A percentile compares a stretch with the other conserved stretches of the same genome.
Evolutionary conservation across 2,329 filamentous ascomycete genomes (phyloP).

Genomic region (Cadophora luteo-olivacea): DNA sequence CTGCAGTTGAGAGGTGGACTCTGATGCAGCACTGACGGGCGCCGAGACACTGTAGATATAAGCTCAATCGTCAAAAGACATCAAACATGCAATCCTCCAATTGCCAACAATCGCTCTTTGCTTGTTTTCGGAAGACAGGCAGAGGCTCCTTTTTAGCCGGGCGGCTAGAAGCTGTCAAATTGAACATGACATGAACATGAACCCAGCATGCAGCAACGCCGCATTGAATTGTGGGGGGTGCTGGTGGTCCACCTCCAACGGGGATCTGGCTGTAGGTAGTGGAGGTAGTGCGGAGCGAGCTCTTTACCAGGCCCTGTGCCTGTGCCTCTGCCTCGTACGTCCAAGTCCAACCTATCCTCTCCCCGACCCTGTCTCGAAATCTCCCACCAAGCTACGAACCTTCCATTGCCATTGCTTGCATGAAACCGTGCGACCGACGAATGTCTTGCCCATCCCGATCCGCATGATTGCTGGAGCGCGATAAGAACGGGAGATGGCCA

Average conservation of each 20-base stretch:
- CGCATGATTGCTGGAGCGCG: conserved; percentile 31
- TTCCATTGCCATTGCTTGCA: conserved; percentile 25
- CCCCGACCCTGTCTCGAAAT: not conserved
- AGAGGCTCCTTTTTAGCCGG: conserved; percentile 14
- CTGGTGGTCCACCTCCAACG: conserved; percentile 20
- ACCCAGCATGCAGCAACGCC: conserved; percentile 1
- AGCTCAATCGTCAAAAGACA: not conserved
- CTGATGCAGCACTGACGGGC: not conserved
- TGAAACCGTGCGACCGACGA: conserved; percentile 22
- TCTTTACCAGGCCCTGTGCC: conserved; percentile 1
- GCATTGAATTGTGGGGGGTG: conserved; percentile 18
- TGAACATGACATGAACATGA: not conserved
- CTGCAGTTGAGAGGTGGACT: not conserved
- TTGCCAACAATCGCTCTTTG: not conserved
- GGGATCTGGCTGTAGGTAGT: conserved; percentile 1
- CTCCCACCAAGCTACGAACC: conserved; percentile 11
- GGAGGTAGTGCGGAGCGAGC: conserved; percentile 16
- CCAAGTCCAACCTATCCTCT: not conserved
- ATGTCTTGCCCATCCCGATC: conserved; percentile 23
- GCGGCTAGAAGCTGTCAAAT: conserved; percentile 23
- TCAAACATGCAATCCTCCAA: not conserved
- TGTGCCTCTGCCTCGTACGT: conserved; percentile 10
- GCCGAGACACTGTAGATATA: conserved; percentile 9
- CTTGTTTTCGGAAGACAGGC: not conserved
- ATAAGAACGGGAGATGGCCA: conserved; percentile 57